Base-by-base conservation (phyloP, 2,329 filamentous ascomycete species). In the Ophiostoma novo-ulmi region DNA sequence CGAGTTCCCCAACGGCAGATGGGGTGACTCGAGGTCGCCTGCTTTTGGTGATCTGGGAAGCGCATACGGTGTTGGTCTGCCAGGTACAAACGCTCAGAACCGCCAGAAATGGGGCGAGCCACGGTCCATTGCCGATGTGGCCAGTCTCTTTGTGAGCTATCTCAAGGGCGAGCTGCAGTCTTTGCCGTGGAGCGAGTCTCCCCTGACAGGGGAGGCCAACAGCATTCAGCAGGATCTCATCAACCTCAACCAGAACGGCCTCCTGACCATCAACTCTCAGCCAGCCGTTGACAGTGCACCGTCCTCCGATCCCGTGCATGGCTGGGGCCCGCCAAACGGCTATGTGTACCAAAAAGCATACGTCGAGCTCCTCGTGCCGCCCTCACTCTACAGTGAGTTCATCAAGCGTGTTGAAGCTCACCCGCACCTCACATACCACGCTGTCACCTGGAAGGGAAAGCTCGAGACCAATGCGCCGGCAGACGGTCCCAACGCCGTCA, bases 291-390 rank as follows among this genome's bases (percentile, higher is more conserved):
- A 97, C 76, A 93, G 94, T 52, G 91, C 89, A 73, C 94, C 93
- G 80, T 98, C 94, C 0, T 91, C 89, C 4, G 88, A 99, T 77
- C 88, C 92, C 0, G 84, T 96, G 7, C 91, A 96, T 79, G 95
- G 95, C 71, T 99, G 95, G 95, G 95, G 95, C 14, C 95, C 95
- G 4, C 86, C 88, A 73, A 97, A 97, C 76, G 95, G 95, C 72
- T 99, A 97, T 77, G 95, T 98, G 70, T 99, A 98, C 80, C 95
- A 99, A 79, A 99, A 99, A 83, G 92, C 94, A 5, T 99, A 99
- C 79, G 85, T 99, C 2, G 95, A 99, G 80, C 86, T 99, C 38
- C 84, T 99, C 2, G 88, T 98, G 35, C 89, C 93, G 17, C 92
- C 94, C 0, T 87, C 91, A 69, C 80, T 97, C 72, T 91, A 96